Conservation (phyloP, 2,329 filamentous ascomycete species). For the Xylaria sp. region DNA sequence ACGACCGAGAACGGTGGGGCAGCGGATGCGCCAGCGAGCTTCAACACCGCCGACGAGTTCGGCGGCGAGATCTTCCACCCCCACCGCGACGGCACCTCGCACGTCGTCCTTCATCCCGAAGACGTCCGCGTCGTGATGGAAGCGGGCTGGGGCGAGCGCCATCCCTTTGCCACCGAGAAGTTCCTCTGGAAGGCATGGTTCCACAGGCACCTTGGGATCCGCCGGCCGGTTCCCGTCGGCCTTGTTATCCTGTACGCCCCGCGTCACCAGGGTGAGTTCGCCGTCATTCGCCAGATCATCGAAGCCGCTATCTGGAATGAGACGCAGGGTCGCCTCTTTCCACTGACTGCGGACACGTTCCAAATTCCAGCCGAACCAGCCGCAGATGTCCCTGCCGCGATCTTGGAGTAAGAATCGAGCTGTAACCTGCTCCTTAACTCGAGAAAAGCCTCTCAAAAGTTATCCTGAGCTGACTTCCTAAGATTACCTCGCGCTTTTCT, state of each 20-base stretch:
- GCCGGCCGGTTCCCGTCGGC: conserved; percentile 8
- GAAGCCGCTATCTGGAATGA: conserved; percentile 11
- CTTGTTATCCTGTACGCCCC: conserved; percentile 16
- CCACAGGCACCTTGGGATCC: neutral
- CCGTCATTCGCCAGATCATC: conserved; percentile 4
- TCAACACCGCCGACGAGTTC: conserved; percentile 1
- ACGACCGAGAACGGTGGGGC: neutral
- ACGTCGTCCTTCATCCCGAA: conserved; percentile 59
- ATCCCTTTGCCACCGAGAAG: conserved; percentile 34
- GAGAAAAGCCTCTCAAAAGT: too few relatives aligned
- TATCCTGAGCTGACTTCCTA: too few relatives aligned
- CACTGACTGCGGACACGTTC: conserved; percentile 10
- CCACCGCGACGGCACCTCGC: conserved; percentile 51
- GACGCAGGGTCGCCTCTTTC: conserved; percentile 2
- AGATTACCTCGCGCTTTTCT: too few relatives aligned
- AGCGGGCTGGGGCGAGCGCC: conserved; percentile 60
- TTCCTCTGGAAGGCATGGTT: conserved; percentile 6
- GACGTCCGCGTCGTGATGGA: conserved; percentile 58
- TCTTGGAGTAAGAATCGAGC: too few relatives aligned
- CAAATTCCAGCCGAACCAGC: conserved; percentile 6
- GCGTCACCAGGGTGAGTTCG: conserved; percentile 5
- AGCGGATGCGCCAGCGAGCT: neutral
- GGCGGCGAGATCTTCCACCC: conserved; percentile 18
- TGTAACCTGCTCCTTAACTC: too few relatives aligned
- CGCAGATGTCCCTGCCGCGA: neutral